Percentiles rank a stretch among this genome's conserved stretches.
These are phyloP conservation scores for Dactylis glomerata DNA, from an alignment of 176 grass and related monocot genomes.

Conservation along the genomic window DNA sequence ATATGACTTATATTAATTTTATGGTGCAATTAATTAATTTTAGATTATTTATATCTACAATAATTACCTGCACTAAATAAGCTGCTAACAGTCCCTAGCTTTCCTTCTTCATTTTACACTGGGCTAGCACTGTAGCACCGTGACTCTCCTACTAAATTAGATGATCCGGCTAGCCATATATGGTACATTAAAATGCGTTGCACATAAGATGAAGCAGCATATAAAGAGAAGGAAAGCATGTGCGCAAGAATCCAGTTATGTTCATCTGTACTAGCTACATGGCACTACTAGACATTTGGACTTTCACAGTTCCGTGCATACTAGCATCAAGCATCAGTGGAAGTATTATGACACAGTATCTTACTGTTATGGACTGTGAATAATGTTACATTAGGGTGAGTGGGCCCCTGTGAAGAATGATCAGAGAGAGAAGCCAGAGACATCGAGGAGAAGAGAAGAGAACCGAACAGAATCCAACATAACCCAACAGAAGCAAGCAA, in stretches of 20 bases:
- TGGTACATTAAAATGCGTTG: background rate
- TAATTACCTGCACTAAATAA: no score
- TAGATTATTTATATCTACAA: no score
- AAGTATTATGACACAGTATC: background rate
- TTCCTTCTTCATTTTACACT: no score
- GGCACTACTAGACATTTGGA: background rate
- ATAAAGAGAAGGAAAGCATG: background rate
- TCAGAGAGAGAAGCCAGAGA: slow-evolving; percentile 2
- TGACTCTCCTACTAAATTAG: no score
- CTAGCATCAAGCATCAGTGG: background rate
- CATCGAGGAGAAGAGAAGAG: background rate
- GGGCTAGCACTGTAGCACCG: no score
- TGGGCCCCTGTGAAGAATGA: background rate
- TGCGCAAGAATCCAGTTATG: background rate
- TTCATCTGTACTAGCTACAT: slow-evolving; percentile 10
- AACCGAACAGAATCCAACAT: background rate
- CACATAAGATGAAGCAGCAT: background rate
- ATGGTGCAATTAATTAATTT: no score
- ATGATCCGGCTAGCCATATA: background rate
- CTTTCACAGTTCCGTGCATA: background rate
- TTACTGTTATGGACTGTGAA: background rate
- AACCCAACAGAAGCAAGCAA: background rate
- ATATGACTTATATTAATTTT: no score
- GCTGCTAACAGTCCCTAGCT: no score
- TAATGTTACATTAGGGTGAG: background rate